Evolutionary conservation across 306 rosid genomes (phyloP).

Genomic region (Bauhinia variegata): DNA sequence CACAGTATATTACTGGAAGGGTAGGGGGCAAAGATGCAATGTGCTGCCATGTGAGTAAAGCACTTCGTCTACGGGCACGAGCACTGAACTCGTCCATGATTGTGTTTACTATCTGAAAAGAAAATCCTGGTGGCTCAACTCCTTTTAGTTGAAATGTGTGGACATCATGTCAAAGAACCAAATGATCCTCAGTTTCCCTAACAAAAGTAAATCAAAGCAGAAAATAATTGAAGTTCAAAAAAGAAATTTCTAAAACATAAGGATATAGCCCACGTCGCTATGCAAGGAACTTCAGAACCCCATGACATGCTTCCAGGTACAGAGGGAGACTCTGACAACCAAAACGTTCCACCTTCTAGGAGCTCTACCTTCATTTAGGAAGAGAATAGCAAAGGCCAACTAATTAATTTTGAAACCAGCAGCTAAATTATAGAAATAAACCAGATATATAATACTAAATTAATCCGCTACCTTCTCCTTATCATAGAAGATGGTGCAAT

Average conservation of each 20-base stretch:
- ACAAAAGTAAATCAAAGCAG: conserved; percentile 24
- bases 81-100: conserved; percentile 85
- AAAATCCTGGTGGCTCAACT: conserved; percentile 94
- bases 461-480: conserved; percentile 68
- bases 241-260: conserved; percentile 36
- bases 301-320: conserved; percentile 98
- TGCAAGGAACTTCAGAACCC: conserved; percentile 89
- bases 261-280: conserved; percentile 99
- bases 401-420: conserved; percentile 2
- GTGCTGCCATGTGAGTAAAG: conserved; percentile 99
- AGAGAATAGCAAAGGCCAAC: conserved; percentile 7
- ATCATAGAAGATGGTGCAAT: conserved; percentile 93
- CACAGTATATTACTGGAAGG: conserved; percentile 92
- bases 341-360: conserved; percentile 97
- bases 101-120: conserved; percentile 93
- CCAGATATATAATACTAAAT: conserved; percentile 7
- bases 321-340: conserved; percentile 97
- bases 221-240: conserved; percentile 31
- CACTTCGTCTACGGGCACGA: conserved; percentile 95
- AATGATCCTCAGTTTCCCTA: conserved; percentile 31
- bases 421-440: conserved; percentile 7
- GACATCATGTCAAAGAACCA: conserved; percentile 89
- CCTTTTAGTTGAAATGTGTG: conserved; percentile 99
- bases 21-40: conserved; percentile 95
- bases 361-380: conserved; percentile 74